Base-by-base conservation (phyloP, 2,329 filamentous ascomycete species). In the Neonectria faginata region DNA sequence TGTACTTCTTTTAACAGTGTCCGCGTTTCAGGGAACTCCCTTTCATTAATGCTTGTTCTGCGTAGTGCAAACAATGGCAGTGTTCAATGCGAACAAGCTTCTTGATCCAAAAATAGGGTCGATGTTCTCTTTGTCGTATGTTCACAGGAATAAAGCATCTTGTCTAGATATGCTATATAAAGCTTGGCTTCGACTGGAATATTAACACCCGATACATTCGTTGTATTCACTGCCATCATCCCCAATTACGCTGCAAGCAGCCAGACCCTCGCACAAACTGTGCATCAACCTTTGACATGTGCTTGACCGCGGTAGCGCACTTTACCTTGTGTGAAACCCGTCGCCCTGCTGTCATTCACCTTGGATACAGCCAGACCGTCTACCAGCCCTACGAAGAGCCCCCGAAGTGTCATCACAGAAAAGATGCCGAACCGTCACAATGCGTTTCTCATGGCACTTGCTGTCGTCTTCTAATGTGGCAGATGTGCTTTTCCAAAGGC, bases 311-410 rank as follows among this genome's bases (percentile, higher is more conserved):
- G 2, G 3, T n/a, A 7, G 16, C 45, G 5, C 63, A 65, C 44
- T 6, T 39, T 6, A 57, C 58, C 5, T 14, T 31, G 5, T 56
- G 59, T 18, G 63, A 65, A n/a, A 59, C 54, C 4, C 55, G 55
- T 2, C 33, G 50, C 10, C 27, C 22, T 6, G 55, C 22, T 7
- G 2, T 65, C 0, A 16, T 60, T 20, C 50, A 58, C 18, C 9
- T 12, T 22, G 27, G 22, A 3, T 18, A 10, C 5, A 14, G 20
- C 12, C 5, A 55, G 1, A 10, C 25, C 12, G 16, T 62, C 5
- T 59, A 39, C 51, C 45, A 65, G 20, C 63, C 63, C 9, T 45
- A 56, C 20, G 55, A 65, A 20, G 7, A 22, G 0, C 63, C 63
- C 1, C 33, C 5, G 1, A 3, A 18, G 6, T 62, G 59, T 18